Evolutionary conservation across 2,329 filamentous ascomycete genomes (phyloP).

Genomic region (Pseudogymnoascus sp.): DNA sequence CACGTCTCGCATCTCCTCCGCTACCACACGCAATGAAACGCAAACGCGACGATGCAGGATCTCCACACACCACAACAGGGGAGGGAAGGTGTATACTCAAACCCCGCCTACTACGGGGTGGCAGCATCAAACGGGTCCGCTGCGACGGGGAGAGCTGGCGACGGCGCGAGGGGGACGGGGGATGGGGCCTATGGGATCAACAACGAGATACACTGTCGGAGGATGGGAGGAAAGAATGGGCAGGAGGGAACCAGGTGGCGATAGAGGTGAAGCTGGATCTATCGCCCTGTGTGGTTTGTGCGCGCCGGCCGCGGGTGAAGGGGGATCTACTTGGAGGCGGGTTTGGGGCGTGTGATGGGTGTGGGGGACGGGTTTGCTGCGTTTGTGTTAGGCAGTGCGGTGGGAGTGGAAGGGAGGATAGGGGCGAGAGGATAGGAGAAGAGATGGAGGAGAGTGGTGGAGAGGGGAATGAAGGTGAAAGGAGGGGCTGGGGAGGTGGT

Average conservation of each 20-base stretch:
- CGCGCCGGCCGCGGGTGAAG: constrained; percentile 55
- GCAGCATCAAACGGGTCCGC: neutral
- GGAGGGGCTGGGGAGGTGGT: neutral
- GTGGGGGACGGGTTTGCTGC: constrained; percentile 54
- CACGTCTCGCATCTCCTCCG: neutral
- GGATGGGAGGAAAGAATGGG: neutral
- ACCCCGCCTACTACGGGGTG: neutral
- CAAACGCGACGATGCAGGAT: neutral
- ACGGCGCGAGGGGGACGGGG: neutral
- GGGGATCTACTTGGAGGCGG: constrained; percentile 49
- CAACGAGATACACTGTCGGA: neutral
- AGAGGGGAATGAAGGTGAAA: neutral
- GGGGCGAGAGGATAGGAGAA: neutral
- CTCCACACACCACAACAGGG: neutral
- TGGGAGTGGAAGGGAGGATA: constrained; percentile 34
- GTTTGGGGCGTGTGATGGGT: constrained; percentile 56
- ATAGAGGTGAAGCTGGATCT: constrained; percentile 25
- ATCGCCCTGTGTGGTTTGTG: constrained; percentile 59
- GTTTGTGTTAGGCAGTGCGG: constrained; percentile 60
- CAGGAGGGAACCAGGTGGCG: neutral
- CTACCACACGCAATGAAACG: neutral
- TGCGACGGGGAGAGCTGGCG: neutral
- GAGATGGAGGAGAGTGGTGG: constrained; percentile 9
- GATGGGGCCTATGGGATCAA: neutral
- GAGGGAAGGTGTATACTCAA: neutral